These are phyloP conservation scores for Pseudogymnoascus sp. DNA, from an alignment of 2,329 filamentous ascomycete species.

Conservation along the genomic window DNA sequence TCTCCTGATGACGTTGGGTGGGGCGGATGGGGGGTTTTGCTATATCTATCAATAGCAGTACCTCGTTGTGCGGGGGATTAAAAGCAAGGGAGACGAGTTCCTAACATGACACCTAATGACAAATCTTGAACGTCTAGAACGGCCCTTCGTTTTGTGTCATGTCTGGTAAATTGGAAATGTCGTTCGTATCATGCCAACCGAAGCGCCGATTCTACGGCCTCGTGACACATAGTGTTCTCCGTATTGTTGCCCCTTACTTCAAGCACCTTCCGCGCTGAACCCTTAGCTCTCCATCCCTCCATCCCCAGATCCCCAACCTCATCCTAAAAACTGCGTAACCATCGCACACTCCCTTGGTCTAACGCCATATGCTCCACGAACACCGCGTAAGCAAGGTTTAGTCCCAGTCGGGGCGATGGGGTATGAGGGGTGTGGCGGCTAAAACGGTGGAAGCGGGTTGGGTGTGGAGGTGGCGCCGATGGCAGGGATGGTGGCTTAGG, in stretches of 20 bases:
- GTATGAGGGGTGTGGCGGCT: conserved; percentile 17
- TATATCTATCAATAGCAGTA: background rate
- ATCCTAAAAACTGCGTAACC: background rate
- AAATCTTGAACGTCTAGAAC: background rate
- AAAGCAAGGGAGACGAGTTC: background rate
- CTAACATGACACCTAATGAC: background rate
- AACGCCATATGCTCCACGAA: background rate
- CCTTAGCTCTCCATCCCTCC: too few species aligned
- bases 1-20: background rate
- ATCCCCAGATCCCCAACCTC: too few species aligned
- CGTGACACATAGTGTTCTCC: background rate
- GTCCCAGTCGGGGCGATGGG: conserved; percentile 25
- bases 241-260: background rate
- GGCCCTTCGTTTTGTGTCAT: background rate
- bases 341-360: too few species aligned
- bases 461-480: background rate
- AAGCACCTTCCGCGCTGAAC: background rate
- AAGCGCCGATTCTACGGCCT: background rate
- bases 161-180: background rate
- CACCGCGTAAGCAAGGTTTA: conserved; percentile 16
- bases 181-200: background rate
- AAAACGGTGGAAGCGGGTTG: background rate
- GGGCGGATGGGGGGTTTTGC: conserved; percentile 9
- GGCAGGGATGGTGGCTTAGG: background rate
- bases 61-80: background rate